Base-by-base conservation (phyloP, 176 grass and related monocot species). In the Luzula sylvatica region DNA sequence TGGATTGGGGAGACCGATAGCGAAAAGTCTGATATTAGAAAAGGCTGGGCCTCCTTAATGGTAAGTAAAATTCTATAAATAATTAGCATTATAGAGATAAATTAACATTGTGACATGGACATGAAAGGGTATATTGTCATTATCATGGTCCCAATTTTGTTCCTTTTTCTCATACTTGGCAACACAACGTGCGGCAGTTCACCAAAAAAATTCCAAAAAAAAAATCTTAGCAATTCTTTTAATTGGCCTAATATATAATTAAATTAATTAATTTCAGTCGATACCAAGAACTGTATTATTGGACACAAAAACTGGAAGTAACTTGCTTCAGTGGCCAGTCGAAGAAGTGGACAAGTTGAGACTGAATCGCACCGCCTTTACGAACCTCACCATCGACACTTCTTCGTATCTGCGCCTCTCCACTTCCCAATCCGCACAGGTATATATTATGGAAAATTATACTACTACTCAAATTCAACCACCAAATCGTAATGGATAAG, bases 311-410 rank as follows among this genome's bases (percentile, higher is more conserved):
- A 89, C 90, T 0, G 56, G 66, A 23, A 71, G 50, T 67, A 82
- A 96, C 76, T 74, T 96, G 8, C 59, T 96, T 7, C 90, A 96
- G 26, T 96, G 90, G 90, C 90, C 90, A 2, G 90, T 96, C 0
- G 66, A 78, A 35, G 88, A 95, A 44, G 57, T 84, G 8, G 84
- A 89, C 22, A 75, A 59, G 12, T 64, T 96, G 16, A 73, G 90
- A 18, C 55, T 23, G 5, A 86, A 78, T 53, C 67, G 80, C 53
- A 76, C 71, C 7, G 46, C 72, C 29, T 65, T 82, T 11, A 50
- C 59, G 42, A 50, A 74, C 55, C 16, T 96, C 76, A 86, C 71
- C 35, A 29, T 96, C 19, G 71, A 75, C 38, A 14, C 70, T 29
- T 80, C 71, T 59, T 89, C 84, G 0, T 45, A 73, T 1, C 58